Evolutionary conservation across 305 asterid genomes (phyloP).

Genomic region (Rubia tinctorum): DNA sequence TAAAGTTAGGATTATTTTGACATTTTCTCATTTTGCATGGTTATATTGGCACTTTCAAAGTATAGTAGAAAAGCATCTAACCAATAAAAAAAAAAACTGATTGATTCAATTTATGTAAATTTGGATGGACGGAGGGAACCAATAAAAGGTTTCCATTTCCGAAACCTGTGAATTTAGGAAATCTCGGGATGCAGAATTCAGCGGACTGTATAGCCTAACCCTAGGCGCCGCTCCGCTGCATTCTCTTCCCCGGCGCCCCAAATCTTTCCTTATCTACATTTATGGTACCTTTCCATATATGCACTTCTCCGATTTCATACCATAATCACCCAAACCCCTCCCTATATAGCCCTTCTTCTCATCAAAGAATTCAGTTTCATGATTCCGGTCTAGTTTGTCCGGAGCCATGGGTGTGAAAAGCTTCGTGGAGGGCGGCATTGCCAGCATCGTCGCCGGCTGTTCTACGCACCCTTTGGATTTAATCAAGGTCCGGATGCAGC

Average conservation of each 20-base stretch:
- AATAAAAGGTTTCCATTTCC: not conserved
- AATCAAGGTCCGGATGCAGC: constrained; percentile 35
- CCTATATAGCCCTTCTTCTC: not conserved
- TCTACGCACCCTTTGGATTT: constrained; percentile 31
- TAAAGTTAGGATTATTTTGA: too few species aligned
- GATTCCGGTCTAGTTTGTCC: not conserved
- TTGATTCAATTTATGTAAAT: too few species aligned
- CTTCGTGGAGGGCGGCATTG: constrained; percentile 33
- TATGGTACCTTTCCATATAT: not conserved
- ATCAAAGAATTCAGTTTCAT: not conserved
- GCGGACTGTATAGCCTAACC: constrained; percentile 1
- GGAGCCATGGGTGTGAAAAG: constrained; percentile 27
- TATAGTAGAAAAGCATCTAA: too few species aligned
- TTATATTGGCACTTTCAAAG: too few species aligned
- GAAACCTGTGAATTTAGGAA: too few species aligned
- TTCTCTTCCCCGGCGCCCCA: not conserved
- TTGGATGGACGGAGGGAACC: too few species aligned
- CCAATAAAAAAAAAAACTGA: too few species aligned
- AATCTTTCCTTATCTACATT: not conserved
- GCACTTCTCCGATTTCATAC: not conserved
- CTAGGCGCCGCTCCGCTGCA: constrained; percentile 10
- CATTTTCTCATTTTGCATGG: too few species aligned
- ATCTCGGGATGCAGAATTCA: not conserved
- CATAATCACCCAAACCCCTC: not conserved
- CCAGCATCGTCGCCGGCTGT: constrained; percentile 34